These are phyloP conservation scores for Pseudogymnoascus destructans DNA, from an alignment of 2,329 filamentous ascomycete species.

Conservation along the genomic window DNA sequence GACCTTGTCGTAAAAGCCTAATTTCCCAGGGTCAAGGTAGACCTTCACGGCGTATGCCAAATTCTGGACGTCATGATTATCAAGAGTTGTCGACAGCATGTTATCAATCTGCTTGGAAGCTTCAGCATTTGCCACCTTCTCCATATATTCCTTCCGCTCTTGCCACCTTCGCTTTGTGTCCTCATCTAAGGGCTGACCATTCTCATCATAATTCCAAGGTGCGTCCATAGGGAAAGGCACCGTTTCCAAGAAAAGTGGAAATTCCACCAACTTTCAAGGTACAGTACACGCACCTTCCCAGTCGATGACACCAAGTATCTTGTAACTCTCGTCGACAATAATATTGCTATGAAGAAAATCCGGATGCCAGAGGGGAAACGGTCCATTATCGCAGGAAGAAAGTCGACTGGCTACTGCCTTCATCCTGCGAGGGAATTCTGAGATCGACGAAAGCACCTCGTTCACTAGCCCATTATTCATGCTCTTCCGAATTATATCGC, in stretches of 20 bases:
- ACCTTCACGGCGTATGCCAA: not conserved
- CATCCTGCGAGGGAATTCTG: constrained; percentile 9
- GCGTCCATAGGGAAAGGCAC: constrained; percentile 11
- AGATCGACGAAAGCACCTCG: constrained; percentile 16
- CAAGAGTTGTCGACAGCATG: not conserved
- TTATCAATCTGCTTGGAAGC: not conserved
- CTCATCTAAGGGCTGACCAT: not conserved
- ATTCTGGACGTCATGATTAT: not conserved
- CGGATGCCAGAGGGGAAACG: constrained; percentile 25
- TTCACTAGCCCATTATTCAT: constrained; percentile 14
- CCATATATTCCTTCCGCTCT: not conserved
- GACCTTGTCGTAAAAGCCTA: not conserved
- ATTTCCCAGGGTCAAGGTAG: not conserved
- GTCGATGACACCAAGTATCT: constrained; percentile 25
- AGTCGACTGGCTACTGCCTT: constrained; percentile 10
- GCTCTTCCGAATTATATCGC: constrained; percentile 8
- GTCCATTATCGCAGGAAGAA: constrained; percentile 17
- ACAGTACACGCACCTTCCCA: constrained; percentile 22
- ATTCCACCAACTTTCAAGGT: constrained; percentile 10
- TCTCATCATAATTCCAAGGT: constrained; percentile 8
- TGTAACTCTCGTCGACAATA: constrained; percentile 21
- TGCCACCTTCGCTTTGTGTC: not conserved
- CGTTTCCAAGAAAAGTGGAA: constrained; percentile 8
- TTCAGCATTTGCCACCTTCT: not conserved
- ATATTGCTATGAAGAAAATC: constrained; percentile 27